Evolutionary conservation across 169 alveolate genomes (phyloP).

Genomic region (Eimeria falciformis): DNA sequence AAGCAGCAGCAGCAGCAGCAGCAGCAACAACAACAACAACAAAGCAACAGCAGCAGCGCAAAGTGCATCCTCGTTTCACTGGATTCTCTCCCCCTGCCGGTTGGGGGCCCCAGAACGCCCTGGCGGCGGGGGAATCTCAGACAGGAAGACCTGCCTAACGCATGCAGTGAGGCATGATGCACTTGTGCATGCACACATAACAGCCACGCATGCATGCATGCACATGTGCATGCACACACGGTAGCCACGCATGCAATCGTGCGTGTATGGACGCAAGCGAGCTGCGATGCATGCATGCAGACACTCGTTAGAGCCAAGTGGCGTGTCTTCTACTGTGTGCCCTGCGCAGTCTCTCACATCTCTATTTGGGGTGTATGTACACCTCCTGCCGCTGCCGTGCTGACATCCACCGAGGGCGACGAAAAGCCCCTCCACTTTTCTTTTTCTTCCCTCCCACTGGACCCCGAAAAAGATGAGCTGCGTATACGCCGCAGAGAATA

Average conservation of each 20-base stretch:
- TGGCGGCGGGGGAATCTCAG: background rate
- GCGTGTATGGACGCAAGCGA: too few species aligned
- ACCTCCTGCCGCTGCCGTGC: background rate
- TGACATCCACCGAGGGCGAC: background rate
- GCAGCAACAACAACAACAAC: background rate
- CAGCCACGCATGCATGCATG: too few species aligned
- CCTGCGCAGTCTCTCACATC: conserved; percentile 23
- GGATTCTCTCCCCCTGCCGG: conserved; percentile 7
- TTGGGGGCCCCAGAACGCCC: background rate
- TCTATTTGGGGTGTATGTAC: conserved; percentile 35
- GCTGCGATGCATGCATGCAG: too few species aligned
- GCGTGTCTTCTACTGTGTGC: too few species aligned
- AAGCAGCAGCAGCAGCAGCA: conserved; percentile 51
- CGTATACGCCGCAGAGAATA: background rate
- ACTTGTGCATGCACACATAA: too few species aligned
- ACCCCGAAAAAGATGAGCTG: conserved; percentile 30
- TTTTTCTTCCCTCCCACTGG: conserved; percentile 6
- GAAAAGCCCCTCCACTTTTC: conserved; percentile 6
- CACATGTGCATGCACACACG: too few species aligned
- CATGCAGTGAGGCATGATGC: background rate
- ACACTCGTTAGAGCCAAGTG: too few species aligned
- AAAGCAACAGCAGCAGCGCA: conserved; percentile 30
- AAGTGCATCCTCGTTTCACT: background rate
- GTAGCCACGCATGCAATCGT: too few species aligned
- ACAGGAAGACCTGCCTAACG: background rate